Percentiles rank a stretch among this genome's conserved stretches.
phyloP scores from a whole-genome alignment of 305 asterid genomes.

The Petunia hybrid region DNA sequence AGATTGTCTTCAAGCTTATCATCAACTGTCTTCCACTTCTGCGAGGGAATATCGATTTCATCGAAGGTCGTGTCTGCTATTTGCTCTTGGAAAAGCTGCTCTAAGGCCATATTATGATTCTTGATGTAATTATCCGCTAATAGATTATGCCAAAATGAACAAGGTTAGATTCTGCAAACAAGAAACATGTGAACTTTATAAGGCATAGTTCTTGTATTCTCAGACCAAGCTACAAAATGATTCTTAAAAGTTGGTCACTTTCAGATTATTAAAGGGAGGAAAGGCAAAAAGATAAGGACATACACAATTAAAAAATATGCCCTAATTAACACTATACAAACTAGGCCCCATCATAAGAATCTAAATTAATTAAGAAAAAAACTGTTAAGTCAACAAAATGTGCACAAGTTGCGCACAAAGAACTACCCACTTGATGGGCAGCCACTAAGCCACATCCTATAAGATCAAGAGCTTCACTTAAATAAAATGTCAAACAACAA shows the following conservation, averaged over 20 bases:
- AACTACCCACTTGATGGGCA: neutral
- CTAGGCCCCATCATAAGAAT: neutral
- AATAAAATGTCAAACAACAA: neutral
- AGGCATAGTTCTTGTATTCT: neutral
- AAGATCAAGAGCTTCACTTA: neutral
- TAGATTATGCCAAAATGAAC: neutral
- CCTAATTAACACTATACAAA: neutral
- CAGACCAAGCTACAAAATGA: neutral
- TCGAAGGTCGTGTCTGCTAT: neutral
- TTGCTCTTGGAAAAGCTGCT: neutral
- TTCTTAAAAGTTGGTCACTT: neutral
- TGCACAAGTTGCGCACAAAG: neutral
- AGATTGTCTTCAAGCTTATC: conserved; percentile 39
- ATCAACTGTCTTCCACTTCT: conserved; percentile 38
- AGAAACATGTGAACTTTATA: neutral
- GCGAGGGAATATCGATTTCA: neutral
- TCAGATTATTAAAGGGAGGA: neutral
- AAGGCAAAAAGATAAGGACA: neutral
- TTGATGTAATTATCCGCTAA: neutral
- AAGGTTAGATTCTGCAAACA: neutral
- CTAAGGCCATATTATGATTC: conserved; percentile 5
- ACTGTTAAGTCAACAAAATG: neutral
- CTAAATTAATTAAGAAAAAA: neutral
- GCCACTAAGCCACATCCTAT: neutral
- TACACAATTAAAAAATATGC: neutral